Percentiles rank a stretch among this genome's conserved stretches.
These are phyloP conservation scores for Lantana camara DNA, from an alignment of 257 asterid genomes.

Conservation along the genomic window DNA sequence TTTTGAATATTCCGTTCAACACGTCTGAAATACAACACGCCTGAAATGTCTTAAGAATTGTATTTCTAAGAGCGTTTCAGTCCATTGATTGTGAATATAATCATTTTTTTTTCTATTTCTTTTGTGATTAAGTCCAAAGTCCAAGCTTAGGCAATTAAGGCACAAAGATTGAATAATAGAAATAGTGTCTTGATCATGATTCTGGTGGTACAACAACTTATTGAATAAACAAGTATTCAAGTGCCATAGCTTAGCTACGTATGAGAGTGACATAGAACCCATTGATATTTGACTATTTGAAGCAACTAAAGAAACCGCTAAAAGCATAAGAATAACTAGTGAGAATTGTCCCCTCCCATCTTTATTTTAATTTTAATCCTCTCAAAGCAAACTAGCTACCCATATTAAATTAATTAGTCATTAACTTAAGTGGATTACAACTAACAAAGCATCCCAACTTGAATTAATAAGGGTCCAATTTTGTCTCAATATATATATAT, in stretches of 20 bases:
- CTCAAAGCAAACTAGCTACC: background rate
- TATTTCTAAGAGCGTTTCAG: no score
- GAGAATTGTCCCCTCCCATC: background rate
- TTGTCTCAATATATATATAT: background rate
- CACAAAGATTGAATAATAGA: background rate
- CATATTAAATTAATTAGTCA: background rate
- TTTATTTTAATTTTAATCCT: background rate
- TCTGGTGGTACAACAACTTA: background rate
- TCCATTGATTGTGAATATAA: no score
- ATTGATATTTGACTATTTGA: background rate
- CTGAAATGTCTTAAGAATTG: no score
- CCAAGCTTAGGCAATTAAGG: no score
- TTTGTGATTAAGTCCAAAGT: no score
- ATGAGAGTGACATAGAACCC: background rate
- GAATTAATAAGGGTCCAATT: background rate
- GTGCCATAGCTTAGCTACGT: background rate
- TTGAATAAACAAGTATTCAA: background rate
- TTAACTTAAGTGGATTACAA: constrained; percentile 7
- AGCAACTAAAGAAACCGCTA: constrained; percentile 12
- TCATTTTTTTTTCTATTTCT: no score
- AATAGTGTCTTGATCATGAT: background rate
- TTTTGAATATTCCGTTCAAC: no score
- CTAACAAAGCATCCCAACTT: background rate
- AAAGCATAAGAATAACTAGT: constrained; percentile 1
- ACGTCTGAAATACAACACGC: no score